Evolutionary conservation across 805 yeast species (phyloP), one percentile per base, ranked within the genome.

Genomic region (Grigorovia humatica): DNA sequence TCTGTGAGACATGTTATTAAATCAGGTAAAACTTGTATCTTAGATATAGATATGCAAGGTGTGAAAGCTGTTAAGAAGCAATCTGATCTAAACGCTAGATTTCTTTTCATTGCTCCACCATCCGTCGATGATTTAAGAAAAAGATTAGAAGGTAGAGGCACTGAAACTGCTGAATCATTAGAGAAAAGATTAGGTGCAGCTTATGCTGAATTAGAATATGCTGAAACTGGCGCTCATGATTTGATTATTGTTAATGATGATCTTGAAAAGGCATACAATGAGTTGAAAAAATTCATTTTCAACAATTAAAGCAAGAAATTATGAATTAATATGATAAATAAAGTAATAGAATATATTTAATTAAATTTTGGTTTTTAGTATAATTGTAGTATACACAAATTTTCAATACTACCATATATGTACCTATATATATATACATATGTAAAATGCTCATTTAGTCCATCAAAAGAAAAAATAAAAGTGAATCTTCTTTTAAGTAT

Each of bases 31-130:
- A 83, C 83, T 50, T 93, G 98, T 74, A 83, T 93, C 56, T 76
- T 93, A 66, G 99, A 93, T 71, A 93, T 93, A 59, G 99, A 93
- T 78, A 90, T 91, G 97, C 98, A 93, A 74, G 99, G 99, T 59
- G 99, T 93, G 62, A 84, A 86, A 72, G 77, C 88, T 27, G 96
- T 93, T 57, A 93, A 93, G 73, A 51, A 40, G 30, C 72, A 80
- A 51, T 80, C 96, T 17, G 79, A 80, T 58, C 76, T 93, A 61
- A 81, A 87, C 60, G 96, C 99, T 30, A 78, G 90, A 68, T 93
- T 68, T 69, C 72, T 93, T 59, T 93, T 93, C 65, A 69, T 93
- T 55, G 84, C 96, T 43, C 99, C 99, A 38, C 99, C 99, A 32
- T 83, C 93, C 18, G 72, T 89, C 58, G 96, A 88, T 50, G 80